Evolutionary conservation across 1,139 yeast genomes (phyloP).

Genomic region (Tardiomyces depauwii): DNA sequence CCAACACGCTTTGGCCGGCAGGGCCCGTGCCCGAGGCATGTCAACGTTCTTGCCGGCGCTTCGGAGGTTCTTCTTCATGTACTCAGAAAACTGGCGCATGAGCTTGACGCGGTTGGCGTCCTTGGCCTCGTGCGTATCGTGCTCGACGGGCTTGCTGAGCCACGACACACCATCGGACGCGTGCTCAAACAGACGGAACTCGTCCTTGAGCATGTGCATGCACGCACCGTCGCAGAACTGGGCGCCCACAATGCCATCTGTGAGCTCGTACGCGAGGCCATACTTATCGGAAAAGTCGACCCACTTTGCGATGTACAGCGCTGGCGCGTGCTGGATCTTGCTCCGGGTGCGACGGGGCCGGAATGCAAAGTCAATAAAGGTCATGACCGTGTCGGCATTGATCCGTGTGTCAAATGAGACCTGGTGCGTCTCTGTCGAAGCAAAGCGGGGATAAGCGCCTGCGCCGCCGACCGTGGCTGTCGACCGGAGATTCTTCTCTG

Average conservation of each 20-base stretch:
- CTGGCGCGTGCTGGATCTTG: constrained; percentile 2
- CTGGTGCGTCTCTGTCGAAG: constrained; percentile 1
- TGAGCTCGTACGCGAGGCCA: constrained; percentile 88
- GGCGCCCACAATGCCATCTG: constrained; percentile 89
- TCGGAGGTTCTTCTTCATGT: constrained; percentile 25
- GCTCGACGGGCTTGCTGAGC: constrained; percentile 8
- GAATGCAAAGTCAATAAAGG: constrained; percentile 6
- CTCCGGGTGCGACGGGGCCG: constrained; percentile 5
- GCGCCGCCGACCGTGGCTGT: constrained; percentile 1
- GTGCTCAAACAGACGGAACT: constrained; percentile 10
- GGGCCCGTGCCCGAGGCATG: constrained; percentile 32
- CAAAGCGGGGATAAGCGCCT: not conserved
- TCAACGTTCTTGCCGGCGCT: constrained; percentile 16
- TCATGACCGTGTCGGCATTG: not conserved
- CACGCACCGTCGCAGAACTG: constrained; percentile 77
- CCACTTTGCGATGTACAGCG: constrained; percentile 75
- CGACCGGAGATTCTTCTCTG: not conserved
- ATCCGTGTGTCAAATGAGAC: not conserved
- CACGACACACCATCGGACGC: constrained; percentile 8
- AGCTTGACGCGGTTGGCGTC: constrained; percentile 20
- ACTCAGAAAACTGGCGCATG: constrained; percentile 20
- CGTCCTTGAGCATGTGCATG: constrained; percentile 38
- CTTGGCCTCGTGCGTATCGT: constrained; percentile 6
- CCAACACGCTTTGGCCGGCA: constrained; percentile 45
- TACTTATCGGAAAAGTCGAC: constrained; percentile 94